phyloP scores from a whole-genome alignment of 2,329 filamentous ascomycete genomes.

The Emmonsiellopsis sp. region DNA sequence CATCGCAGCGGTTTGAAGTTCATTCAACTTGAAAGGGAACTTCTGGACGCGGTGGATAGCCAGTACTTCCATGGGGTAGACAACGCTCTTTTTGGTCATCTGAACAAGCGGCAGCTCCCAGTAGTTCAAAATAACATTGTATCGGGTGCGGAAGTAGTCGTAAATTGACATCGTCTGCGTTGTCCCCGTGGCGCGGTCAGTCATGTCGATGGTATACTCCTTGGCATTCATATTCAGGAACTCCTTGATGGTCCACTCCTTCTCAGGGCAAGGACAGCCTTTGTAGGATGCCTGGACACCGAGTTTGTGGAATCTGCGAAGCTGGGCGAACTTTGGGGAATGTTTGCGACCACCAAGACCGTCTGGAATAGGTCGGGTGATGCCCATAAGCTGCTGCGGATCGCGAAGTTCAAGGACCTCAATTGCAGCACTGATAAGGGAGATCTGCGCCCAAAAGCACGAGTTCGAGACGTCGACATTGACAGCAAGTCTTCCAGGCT shows the following conservation, averaged over 20 bases:
- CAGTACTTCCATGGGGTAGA: constrained; percentile 49
- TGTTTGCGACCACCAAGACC: constrained; percentile 10
- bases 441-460: constrained; percentile 63
- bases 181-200: constrained; percentile 29
- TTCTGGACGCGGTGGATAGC: constrained; percentile 46
- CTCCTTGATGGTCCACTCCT: constrained; percentile 42
- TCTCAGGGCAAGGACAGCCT: constrained; percentile 23
- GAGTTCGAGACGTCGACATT: constrained; percentile 91
- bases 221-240: constrained; percentile 36
- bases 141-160: constrained; percentile 45
- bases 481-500: constrained; percentile 59
- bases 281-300: constrained; percentile 28
- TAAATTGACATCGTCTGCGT: constrained; percentile 47
- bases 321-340: constrained; percentile 16
- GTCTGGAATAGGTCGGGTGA: constrained; percentile 16
- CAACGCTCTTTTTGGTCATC: constrained; percentile 46
- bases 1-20: constrained; percentile 67
- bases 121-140: constrained; percentile 38
- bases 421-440: constrained; percentile 26
- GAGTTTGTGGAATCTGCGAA: constrained; percentile 26
- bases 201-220: constrained; percentile 34
- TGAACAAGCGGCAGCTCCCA: constrained; percentile 46
- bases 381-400: constrained; percentile 20
- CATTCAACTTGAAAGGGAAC: constrained; percentile 49
- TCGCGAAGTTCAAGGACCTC: constrained; percentile 23